Base-by-base conservation (phyloP, 108 stramenopile genomes). In the Cyclostephanos tholiformis region DNA sequence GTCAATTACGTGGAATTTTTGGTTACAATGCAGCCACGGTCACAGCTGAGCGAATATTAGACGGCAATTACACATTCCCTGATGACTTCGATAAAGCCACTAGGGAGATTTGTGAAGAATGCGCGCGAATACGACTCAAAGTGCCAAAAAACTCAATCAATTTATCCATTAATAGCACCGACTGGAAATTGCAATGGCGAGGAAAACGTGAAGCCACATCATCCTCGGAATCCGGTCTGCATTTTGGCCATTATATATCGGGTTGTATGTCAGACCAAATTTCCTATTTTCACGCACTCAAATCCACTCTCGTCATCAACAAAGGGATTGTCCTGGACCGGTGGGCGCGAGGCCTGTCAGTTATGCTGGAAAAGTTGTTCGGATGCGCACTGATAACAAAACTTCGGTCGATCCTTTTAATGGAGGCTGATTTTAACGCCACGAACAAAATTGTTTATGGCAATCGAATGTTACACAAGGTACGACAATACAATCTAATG, bases 391-490 rank as follows among this genome's bases (percentile, higher is more conserved):
- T 53, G 17, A 53, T 53, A 8, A 53, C 23, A 7, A 53, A 53
- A 14, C 52, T 53, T 1, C 25, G 52, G 6, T 53, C 52, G 23
- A 53, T 53, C 1, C 52, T 53, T 4, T 14, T 53, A n/a, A 53
- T 53, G 52, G 52, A 53, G 52, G 17, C 52, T 20, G 20, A n/a
- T 7, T 53, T 53, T n/a, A 25, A 65, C 55, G 32, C 36, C 1
- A 46, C 46, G 11, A 75, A 75, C 25, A 66, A 66, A 13, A 55
- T 53, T 0, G 59, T 75, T 32, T 75, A 55, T 30, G 65, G 74
- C 6, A 22, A 29, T 0, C 36, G 63, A 2, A 75, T 75, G 74
- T 53, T 75, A 38, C 30, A 66, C 0, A 52, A 56, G 9, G 55
- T 52, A 27, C 52, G 57, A 2, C 12, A 30, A n/a, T 50, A 75